phyloP scores from a whole-genome alignment of 192 early-diverging fungal genomes.

The Linderina pennispora region DNA sequence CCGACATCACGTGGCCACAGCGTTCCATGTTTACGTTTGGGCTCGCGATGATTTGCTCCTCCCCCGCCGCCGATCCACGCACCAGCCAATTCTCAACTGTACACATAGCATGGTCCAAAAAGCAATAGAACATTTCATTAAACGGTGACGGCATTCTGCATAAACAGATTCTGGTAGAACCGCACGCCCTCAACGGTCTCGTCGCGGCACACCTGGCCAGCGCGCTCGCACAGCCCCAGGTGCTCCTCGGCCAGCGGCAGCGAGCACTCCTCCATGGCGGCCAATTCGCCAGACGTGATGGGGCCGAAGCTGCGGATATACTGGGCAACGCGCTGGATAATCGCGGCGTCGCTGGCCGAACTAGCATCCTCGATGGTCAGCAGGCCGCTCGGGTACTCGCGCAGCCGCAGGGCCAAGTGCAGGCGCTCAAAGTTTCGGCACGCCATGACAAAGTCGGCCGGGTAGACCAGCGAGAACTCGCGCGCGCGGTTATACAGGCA shows the following conservation, averaged over 20 bases:
- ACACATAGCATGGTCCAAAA: too few relatives aligned
- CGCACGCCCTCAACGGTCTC: slow-evolving; percentile 77
- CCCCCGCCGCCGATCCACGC: too few relatives aligned
- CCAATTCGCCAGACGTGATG: slow-evolving; percentile 66
- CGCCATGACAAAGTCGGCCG: slow-evolving; percentile 83
- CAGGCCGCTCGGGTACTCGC: slow-evolving; percentile 77
- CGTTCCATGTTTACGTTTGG: not conserved
- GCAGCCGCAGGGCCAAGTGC: slow-evolving; percentile 65
- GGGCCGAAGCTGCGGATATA: slow-evolving; percentile 49
- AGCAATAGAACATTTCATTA: too few relatives aligned
- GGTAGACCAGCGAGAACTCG: slow-evolving; percentile 83
- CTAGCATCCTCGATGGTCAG: slow-evolving; percentile 63
- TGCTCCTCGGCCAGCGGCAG: slow-evolving; percentile 45
- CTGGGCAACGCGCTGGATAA: slow-evolving; percentile 51
- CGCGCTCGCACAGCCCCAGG: slow-evolving; percentile 64
- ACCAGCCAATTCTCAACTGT: too few relatives aligned
- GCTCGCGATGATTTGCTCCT: too few relatives aligned
- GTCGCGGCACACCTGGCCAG: slow-evolving; percentile 80
- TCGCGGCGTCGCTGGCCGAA: slow-evolving; percentile 61
- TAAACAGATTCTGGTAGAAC: slow-evolving; percentile 74
- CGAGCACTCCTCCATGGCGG: slow-evolving; percentile 46
- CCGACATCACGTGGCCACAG: not conserved
- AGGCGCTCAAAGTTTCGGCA: slow-evolving; percentile 62
- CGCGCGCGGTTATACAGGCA: slow-evolving; percentile 94
- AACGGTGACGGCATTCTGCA: not conserved